Conservation (phyloP, 192 early-diverging fungal genomes). For the Coemansia sp. region DNA sequence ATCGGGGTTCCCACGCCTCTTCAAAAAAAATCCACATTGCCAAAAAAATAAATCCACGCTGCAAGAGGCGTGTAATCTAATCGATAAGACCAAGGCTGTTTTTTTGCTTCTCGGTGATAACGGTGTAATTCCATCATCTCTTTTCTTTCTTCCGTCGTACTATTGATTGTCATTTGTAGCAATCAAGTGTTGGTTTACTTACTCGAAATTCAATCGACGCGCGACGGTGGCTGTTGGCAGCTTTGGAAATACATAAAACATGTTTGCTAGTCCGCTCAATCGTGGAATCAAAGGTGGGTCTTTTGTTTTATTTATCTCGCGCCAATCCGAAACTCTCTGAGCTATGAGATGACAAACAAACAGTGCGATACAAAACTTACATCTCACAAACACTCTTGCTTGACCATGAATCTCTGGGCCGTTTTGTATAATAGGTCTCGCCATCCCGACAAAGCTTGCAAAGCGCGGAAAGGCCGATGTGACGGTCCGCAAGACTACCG, state of each 20-base stretch:
- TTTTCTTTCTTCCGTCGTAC: neutral
- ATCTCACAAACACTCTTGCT: neutral
- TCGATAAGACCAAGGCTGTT: too few species aligned
- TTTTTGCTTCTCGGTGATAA: too few species aligned
- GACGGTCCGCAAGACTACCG: conserved; percentile 42
- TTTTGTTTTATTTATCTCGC: neutral
- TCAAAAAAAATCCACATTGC: too few species aligned
- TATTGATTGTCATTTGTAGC: too few species aligned
- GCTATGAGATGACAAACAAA: neutral
- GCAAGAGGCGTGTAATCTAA: too few species aligned
- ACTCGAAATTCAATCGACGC: neutral
- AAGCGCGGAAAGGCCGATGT: conserved; percentile 55
- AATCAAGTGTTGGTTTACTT: neutral
- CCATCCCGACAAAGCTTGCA: conserved; percentile 19
- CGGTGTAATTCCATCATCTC: too few species aligned
- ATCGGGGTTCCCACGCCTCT: too few species aligned
- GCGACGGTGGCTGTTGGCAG: neutral
- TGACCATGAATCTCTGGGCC: neutral
- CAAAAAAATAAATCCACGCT: too few species aligned
- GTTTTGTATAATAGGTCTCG: conserved; percentile 34
- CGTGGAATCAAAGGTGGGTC: conserved; percentile 29
- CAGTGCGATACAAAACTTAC: neutral
- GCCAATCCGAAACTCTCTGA: neutral
- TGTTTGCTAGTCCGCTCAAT: conserved; percentile 31
- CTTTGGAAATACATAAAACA: conserved; percentile 4